A percentile compares a stretch with the other conserved stretches of the same genome.
Evolutionary conservation across 345 rosid species (phyloP).

Genomic region (Gossypium ekmanianum): DNA sequence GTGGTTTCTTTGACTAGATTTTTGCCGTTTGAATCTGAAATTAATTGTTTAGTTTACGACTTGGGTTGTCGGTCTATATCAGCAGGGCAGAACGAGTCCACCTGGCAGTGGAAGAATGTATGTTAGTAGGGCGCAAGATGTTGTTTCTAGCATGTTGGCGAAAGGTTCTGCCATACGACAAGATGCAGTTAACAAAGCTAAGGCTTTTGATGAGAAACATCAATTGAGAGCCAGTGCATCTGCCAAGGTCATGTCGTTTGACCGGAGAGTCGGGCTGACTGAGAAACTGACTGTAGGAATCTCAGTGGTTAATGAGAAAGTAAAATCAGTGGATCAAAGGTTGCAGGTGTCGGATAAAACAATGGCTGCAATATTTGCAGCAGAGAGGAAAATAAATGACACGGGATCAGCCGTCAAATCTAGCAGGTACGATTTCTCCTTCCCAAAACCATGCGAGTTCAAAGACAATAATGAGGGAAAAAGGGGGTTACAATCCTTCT

Average conservation of each 20-base stretch:
- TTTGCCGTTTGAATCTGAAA: slow-evolving; percentile 1
- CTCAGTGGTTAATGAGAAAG: slow-evolving; percentile 86
- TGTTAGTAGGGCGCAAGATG: slow-evolving; percentile 82
- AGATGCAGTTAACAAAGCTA: slow-evolving; percentile 93
- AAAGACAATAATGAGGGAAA: not conserved
- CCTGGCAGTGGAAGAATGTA: slow-evolving; percentile 61
- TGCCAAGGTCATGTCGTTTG: slow-evolving; percentile 78
- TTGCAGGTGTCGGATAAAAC: slow-evolving; percentile 94
- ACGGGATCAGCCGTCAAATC: slow-evolving; percentile 97
- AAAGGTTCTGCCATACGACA: slow-evolving; percentile 86
- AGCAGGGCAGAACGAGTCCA: slow-evolving; percentile 46
- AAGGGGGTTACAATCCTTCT: not conserved
- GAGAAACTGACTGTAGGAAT: slow-evolving; percentile 84
- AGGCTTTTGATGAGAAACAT: slow-evolving; percentile 90
- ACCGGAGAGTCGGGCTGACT: slow-evolving; percentile 71
- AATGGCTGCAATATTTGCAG: slow-evolving; percentile 96
- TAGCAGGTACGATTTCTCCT: slow-evolving; percentile 54
- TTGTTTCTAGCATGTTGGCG: slow-evolving; percentile 68
- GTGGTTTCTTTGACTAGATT: not conserved
- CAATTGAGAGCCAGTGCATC: slow-evolving; percentile 82
- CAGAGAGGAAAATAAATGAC: slow-evolving; percentile 84
- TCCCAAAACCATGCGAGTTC: not conserved
- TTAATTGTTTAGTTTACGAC: not conserved
- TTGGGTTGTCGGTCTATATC: slow-evolving; percentile 10
- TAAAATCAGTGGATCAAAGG: slow-evolving; percentile 89